Evolutionary conservation across 257 asterid genomes (phyloP), one percentile per base, ranked within the genome.

Genomic region (Nicotiana tabacum): DNA sequence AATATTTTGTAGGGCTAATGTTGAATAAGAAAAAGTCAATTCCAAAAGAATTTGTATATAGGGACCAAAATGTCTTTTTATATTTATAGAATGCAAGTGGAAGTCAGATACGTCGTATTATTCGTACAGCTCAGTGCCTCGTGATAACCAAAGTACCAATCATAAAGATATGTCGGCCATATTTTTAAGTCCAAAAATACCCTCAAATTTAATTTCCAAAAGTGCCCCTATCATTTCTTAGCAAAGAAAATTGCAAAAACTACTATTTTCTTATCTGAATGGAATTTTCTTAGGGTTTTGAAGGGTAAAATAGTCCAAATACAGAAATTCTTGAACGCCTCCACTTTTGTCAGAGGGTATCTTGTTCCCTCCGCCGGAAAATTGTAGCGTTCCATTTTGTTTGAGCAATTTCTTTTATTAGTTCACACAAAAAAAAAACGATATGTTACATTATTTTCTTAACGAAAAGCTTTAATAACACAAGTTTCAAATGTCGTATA

Each of bases 221-320:
- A 51, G 27, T 89, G 32, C 27, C 17, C 7, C 66, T 55, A 33
- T 18, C 29, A 43, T 66, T 46, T 30, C 30, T 15, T 13, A 10
- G 33, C 39, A 21, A 6, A 32, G 4, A 53, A 53, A 53, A 53
- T 48, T 12, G 17, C 58, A 53, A 53, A 4, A 12, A 53, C 1
- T 53, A 53, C 13, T 8, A 53, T 53, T 53, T 53, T 60, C 13
- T 27, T 32, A 15, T 1, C 21, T 55, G 61, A 55, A 55, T 55
- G 61, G 61, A 55, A 55, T 55, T 13, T 55, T 24, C 51, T 81
- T 85, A 83, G 87, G 88, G 82, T 88, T 67, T 32, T 57, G 9
- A 82, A 66, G 90, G 88, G 86, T 77, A 84, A 84, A 82, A 79
- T 18, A 57, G 86, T 84, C 91, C 83, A 80, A 35, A 86, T 11